A percentile compares a stretch with the other conserved stretches of the same genome.
These are phyloP conservation scores for Austroboletus festivus DNA, from an alignment of 768 basidiomycete genomes.

Conservation along the genomic window DNA sequence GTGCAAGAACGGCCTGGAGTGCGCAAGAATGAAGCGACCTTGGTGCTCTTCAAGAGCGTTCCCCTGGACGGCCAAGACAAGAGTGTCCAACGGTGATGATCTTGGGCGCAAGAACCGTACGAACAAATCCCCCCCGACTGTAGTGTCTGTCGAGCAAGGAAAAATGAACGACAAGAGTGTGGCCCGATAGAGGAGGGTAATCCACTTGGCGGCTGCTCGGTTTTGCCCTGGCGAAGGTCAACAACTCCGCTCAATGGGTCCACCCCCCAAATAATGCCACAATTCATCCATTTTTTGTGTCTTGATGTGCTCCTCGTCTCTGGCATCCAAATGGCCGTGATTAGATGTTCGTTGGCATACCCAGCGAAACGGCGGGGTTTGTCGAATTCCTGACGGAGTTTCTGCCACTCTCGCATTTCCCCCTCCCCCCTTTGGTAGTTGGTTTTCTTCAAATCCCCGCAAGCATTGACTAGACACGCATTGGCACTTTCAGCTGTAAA, in stretches of 20 bases:
- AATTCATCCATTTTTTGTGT: background rate
- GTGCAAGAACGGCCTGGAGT: background rate
- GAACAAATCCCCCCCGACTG: background rate
- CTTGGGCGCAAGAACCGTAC: conserved; percentile 11
- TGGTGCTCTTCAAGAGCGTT: no score
- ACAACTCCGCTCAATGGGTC: conserved; percentile 19
- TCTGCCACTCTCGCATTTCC: no score
- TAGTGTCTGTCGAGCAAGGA: background rate
- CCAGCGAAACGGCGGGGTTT: background rate
- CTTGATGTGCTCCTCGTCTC: background rate
- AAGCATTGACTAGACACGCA: no score
- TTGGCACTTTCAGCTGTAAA: no score
- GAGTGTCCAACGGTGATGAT: background rate
- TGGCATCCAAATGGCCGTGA: background rate
- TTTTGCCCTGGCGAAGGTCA: conserved; percentile 2
- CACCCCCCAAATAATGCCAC: conserved; percentile 15
- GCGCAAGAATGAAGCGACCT: background rate
- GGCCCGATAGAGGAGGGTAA: background rate
- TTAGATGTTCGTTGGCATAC: no score
- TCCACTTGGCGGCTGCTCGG: background rate
- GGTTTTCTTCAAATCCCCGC: no score
- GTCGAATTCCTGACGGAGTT: background rate
- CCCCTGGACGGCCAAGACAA: background rate
- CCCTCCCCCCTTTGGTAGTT: background rate
- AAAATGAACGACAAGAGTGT: background rate